Evolutionary conservation across 2,329 filamentous ascomycete species (phyloP).

Genomic region (Cytospora paraplurivora): DNA sequence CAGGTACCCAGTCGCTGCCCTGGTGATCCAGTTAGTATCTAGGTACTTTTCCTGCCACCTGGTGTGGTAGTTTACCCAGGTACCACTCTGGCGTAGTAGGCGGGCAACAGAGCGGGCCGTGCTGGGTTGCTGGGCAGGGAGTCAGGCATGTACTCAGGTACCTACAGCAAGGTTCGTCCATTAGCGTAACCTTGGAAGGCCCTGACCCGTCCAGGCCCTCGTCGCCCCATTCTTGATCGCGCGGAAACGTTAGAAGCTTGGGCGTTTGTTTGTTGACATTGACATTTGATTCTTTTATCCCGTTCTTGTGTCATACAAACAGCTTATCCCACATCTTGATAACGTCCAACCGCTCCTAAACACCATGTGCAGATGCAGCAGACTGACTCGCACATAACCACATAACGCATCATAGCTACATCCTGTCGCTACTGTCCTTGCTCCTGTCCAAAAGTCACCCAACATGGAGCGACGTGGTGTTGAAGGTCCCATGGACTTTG

Average conservation of each 20-base stretch:
- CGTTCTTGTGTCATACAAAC: not conserved
- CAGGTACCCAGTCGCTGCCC: not conserved
- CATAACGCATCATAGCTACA: constrained; percentile 9
- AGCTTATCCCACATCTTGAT: not conserved
- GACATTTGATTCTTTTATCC: not conserved
- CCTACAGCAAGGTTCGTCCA: too few species aligned
- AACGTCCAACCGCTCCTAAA: not conserved
- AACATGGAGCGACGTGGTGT: constrained; percentile 15
- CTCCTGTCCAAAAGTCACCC: not conserved
- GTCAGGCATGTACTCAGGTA: too few species aligned
- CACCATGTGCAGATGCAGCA: not conserved
- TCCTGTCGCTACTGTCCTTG: not conserved
- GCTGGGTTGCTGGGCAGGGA: too few species aligned
- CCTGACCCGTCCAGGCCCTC: too few species aligned
- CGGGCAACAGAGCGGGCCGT: too few species aligned
- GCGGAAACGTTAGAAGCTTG: not conserved
- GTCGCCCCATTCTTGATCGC: not conserved
- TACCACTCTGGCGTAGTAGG: too few species aligned
- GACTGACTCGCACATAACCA: not conserved
- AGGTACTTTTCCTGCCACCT: too few species aligned
- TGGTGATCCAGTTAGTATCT: too few species aligned
- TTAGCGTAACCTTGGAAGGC: not conserved
- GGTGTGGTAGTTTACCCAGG: too few species aligned
- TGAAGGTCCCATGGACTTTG: constrained; percentile 19
- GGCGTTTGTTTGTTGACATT: constrained; percentile 10